Conservation (phyloP, 176 grass and related monocot species). For the Cymbopogon citratus region DNA sequence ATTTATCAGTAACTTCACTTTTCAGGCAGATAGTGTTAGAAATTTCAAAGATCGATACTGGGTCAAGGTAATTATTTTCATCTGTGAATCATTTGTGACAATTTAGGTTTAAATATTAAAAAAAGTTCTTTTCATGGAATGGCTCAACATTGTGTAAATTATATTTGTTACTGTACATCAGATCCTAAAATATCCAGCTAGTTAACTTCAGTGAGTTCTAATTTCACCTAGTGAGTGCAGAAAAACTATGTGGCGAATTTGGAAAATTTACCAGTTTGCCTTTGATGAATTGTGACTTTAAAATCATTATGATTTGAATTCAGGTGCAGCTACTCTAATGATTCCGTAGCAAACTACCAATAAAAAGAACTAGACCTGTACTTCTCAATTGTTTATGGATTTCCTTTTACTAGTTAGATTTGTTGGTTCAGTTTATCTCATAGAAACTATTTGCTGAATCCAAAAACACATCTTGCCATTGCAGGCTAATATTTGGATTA, state of each 20-base stretch:
- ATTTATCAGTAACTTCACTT: neutral
- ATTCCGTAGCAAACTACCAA: neutral
- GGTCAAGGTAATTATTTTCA: conserved; percentile 75
- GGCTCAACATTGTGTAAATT: neutral
- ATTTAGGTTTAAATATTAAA: neutral
- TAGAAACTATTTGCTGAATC: conserved; percentile 24
- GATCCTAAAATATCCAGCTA: neutral
- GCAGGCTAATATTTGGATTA: conserved; percentile 98
- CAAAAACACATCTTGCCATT: conserved; percentile 13
- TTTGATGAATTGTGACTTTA: conserved; percentile 2
- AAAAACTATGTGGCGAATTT: neutral
- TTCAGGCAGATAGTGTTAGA: conserved; percentile 69
- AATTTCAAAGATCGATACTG: conserved; percentile 70
- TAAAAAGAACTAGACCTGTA: neutral
- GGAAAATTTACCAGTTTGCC: conserved; percentile 13
- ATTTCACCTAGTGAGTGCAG: neutral
- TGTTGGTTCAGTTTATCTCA: neutral
- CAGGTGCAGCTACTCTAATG: neutral
- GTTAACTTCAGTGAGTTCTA: neutral
- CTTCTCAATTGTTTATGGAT: neutral
- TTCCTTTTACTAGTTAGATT: conserved; percentile 3
- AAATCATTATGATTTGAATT: neutral
- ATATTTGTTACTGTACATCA: neutral
- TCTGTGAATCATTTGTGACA: neutral
- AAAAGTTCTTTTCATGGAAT: neutral